These are phyloP conservation scores for Auriscalpium orientale DNA, from an alignment of 768 basidiomycete species.

Conservation along the genomic window DNA sequence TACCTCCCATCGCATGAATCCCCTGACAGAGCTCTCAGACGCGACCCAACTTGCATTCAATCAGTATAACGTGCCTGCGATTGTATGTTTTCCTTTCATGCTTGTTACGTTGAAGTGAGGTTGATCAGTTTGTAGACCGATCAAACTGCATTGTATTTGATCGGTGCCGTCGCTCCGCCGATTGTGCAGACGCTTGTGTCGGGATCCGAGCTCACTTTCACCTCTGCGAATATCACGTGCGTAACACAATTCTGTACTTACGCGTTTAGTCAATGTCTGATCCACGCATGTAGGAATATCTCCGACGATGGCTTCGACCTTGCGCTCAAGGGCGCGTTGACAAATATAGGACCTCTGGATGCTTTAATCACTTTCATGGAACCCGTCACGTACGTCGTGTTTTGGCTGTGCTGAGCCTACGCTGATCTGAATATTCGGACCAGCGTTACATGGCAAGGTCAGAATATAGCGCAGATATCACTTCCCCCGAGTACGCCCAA, in stretches of 20 bases:
- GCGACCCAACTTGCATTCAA: slow-evolving; percentile 49
- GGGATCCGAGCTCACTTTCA: slow-evolving; percentile 45
- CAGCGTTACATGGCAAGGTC: slow-evolving; percentile 58
- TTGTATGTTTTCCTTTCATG: slow-evolving; percentile 28
- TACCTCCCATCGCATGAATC: neutral
- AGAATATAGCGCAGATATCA: slow-evolving; percentile 53
- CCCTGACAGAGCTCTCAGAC: slow-evolving; percentile 27
- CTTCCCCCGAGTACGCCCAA: slow-evolving; percentile 45
- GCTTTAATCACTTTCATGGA: slow-evolving; percentile 59
- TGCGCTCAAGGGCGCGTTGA: slow-evolving; percentile 49
- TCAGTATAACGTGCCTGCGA: slow-evolving; percentile 48
- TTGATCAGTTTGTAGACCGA: slow-evolving; percentile 38
- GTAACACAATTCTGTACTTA: slow-evolving; percentile 1
- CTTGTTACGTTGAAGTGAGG: too few relatives aligned
- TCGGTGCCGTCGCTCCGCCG: slow-evolving; percentile 65
- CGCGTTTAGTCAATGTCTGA: neutral
- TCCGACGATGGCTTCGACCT: slow-evolving; percentile 58
- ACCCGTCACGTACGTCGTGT: slow-evolving; percentile 43
- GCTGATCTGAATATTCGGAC: neutral
- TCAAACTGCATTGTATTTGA: slow-evolving; percentile 52
- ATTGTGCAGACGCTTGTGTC: slow-evolving; percentile 60
- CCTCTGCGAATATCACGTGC: slow-evolving; percentile 50
- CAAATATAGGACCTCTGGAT: slow-evolving; percentile 60
- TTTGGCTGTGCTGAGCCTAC: neutral
- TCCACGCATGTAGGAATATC: slow-evolving; percentile 18